Evolutionary conservation across 1,139 yeast genomes (phyloP), one percentile per base, ranked within the genome.

Genomic region (Scheffersomyces segobiensis): DNA sequence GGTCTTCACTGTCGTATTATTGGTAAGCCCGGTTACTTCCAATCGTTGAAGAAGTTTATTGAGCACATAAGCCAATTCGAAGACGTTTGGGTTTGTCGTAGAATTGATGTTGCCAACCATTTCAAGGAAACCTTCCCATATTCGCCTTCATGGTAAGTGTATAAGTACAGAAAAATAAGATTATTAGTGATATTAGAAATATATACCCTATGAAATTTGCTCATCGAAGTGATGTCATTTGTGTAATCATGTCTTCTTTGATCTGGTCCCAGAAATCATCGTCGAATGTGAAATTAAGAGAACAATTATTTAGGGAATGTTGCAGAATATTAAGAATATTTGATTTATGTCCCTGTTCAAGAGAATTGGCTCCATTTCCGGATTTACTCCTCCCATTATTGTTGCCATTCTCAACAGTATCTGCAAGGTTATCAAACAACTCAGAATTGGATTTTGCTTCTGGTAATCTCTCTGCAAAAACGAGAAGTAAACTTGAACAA

Each of bases 51-150:
- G 56, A 72, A 72, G 58, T 74, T 75, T 59, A 71, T 75, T 59
- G 76, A 73, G 49, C 75, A 75, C 56, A 70, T 74, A 32, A 65
- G 63, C 49, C 55, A 63, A 18, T 71, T 72, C 57, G 71, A 66
- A 49, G 75, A 72, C 52, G 79, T 73, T 39, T 75, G 78, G 78
- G 71, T 75, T n/a, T 68, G 75, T 52, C 73, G 76, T 8, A 70
- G 79, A 62, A 65, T 67, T 52, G 75, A 75, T 56, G 75, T 75
- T 58, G 79, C 79, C 18, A 57, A 61, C 24, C 74, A 70, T 53
- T 73, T 73, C 63, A 65, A 60, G 54, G 55, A 53, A 17, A 63
- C 63, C 53, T 66, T 59, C 53, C 76, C 76, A 48, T 48, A 48
- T 5, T 48, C 50, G 8, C 50, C 50, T 32, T 32, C 42, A 12